A percentile compares a stretch with the other conserved stretches of the same genome.
Evolutionary conservation across 1,284 basidiomycete species (phyloP).

Genomic region (Ganoderma boninense): DNA sequence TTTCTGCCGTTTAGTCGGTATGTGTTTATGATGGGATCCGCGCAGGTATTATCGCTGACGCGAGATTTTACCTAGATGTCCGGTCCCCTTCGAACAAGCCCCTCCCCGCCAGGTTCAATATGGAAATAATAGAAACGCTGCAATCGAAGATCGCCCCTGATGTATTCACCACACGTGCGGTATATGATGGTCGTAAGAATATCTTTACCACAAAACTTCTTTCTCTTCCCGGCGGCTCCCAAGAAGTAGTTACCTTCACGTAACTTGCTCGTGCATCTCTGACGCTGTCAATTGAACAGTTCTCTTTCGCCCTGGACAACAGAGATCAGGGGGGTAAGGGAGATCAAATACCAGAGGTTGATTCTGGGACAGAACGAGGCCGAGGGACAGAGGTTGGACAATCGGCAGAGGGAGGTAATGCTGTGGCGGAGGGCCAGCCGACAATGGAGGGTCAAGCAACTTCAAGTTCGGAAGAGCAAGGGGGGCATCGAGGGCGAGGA

Average conservation of each 20-base stretch:
- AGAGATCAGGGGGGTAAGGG: no score
- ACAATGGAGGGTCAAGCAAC: no score
- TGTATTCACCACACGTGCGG: slow-evolving; percentile 70
- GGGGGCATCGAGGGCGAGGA: neutral
- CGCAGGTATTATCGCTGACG: slow-evolving; percentile 8
- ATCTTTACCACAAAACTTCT: slow-evolving; percentile 67
- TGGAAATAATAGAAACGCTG: slow-evolving; percentile 70
- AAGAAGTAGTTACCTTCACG: slow-evolving; percentile 49
- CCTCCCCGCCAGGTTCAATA: slow-evolving; percentile 70
- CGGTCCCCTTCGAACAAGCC: slow-evolving; percentile 65
- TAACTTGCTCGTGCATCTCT: slow-evolving; percentile 1
- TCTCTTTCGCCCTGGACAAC: slow-evolving; percentile 59
- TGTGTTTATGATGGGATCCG: slow-evolving; percentile 39
- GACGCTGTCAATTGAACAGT: slow-evolving; percentile 48
- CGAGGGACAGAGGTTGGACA: no score
- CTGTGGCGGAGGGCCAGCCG: no score
- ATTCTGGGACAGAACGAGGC: no score
- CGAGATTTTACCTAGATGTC: slow-evolving; percentile 53
- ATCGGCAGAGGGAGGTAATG: neutral
- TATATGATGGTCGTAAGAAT: slow-evolving; percentile 85
- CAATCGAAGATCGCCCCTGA: slow-evolving; percentile 63
- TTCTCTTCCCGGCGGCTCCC: slow-evolving; percentile 55
- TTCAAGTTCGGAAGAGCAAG: neutral
- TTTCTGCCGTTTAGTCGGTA: slow-evolving; percentile 58
- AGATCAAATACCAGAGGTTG: no score